Evolutionary conservation across 2,329 filamentous ascomycete genomes (phyloP), one percentile per base, ranked within the genome.

Genomic region (Pseudogymnoascus sp.): DNA sequence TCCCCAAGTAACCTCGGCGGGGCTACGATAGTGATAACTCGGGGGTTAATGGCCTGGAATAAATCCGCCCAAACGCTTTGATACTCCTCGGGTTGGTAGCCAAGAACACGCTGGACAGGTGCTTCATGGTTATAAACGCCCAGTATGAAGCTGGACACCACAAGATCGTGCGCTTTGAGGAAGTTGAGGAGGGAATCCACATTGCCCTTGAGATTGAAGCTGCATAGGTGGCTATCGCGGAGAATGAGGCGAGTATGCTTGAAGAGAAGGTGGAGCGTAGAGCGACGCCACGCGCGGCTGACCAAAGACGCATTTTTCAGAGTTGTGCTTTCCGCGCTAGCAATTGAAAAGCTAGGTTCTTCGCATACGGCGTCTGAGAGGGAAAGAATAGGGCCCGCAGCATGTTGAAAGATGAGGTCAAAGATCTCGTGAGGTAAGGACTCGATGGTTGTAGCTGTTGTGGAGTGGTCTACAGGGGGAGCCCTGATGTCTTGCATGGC

Each of bases 1-100:
- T 80, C 80, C 1, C 86, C 85, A 6, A 92, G 77, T 16, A 85
- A 82, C 3, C 80, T 77, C 0, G 87, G 86, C 5, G 86, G 83
- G 0, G 86, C 86, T 57, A 86, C 73, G 62, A 88, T 75, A 6
- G 82, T 83, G 64, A 88, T 72, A 51, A 79, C 76, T 57, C 77
- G 66, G 6, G 83, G 85, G 66, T 84, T 78, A 34, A 88, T 73
- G 16, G 78, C 71, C 5, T 75, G 72, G 59, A 89, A 82, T 1
- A 89, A 66, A 18, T 77, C 77, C 63, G 77, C 76, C 86, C 83
- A 89, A 69, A 83, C 79, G 72, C 39, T 34, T 12, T 54, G 14
- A 11, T 54, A 54, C 47, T 54, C 47, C n/a, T 40, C 34, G 5
- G 59, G 31, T 14, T 29, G 59, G 21, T 40, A 40, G 31, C 23